Evolutionary conservation across 106 monocot genomes (phyloP).

Genomic region (Hemerocallis citrina): DNA sequence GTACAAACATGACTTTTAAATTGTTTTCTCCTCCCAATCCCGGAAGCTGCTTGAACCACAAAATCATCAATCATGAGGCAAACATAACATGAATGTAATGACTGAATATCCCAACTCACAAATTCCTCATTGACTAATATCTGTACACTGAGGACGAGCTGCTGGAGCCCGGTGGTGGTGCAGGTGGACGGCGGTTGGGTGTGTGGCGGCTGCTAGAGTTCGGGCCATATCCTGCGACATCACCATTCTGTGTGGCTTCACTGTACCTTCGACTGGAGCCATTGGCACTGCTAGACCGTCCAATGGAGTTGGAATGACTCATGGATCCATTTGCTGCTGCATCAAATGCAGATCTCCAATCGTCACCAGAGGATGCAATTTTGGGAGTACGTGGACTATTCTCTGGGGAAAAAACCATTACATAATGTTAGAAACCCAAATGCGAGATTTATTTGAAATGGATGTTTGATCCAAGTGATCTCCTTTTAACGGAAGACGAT

Average conservation of each 20-base stretch:
- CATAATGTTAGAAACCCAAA: too few relatives aligned
- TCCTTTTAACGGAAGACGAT: too few relatives aligned
- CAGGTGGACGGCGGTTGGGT: conserved; percentile 78
- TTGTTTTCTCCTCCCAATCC: too few relatives aligned
- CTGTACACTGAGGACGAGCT: conserved; percentile 19
- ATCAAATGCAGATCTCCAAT: conserved; percentile 95
- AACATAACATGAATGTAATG: background rate
- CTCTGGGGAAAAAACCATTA: conserved; percentile 38
- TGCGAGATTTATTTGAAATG: too few relatives aligned
- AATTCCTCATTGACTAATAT: conserved; percentile 23
- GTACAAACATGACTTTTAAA: too few relatives aligned
- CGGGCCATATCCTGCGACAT: conserved; percentile 25
- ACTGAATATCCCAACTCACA: too few relatives aligned
- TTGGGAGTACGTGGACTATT: conserved; percentile 1
- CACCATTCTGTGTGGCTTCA: conserved; percentile 61
- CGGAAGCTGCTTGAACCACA: too few relatives aligned
- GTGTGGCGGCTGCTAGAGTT: conserved; percentile 79
- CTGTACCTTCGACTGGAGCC: conserved; percentile 39
- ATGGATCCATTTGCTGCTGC: conserved; percentile 63
- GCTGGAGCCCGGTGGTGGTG: conserved; percentile 44
- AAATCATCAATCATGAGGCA: too few relatives aligned
- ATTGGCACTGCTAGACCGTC: conserved; percentile 18
- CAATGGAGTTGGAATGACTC: conserved; percentile 33
- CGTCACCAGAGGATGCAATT: conserved; percentile 20
- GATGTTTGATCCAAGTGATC: too few relatives aligned